phyloP scores from a whole-genome alignment of 2,329 filamentous ascomycete species.

The Didymella exigua region DNA sequence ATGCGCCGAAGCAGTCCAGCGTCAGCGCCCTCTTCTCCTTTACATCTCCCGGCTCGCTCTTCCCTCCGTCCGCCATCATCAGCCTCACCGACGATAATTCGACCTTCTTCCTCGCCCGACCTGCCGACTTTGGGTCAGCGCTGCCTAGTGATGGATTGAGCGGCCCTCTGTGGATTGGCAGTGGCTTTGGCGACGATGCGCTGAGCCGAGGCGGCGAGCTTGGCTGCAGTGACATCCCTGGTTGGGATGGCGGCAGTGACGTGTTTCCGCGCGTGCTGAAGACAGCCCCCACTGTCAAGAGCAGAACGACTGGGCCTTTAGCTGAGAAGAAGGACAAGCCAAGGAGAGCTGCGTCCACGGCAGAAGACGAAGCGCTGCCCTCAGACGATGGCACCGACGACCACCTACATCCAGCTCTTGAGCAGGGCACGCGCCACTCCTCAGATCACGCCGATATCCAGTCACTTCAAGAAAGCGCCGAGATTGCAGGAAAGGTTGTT shows the following conservation, averaged over 20 bases:
- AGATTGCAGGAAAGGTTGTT: slow-evolving; percentile 92
- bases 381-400: slow-evolving; percentile 81
- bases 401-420: slow-evolving; percentile 66
- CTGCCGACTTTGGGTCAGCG: slow-evolving; percentile 87
- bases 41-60: slow-evolving; percentile 76
- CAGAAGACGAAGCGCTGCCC: not conserved
- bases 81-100: slow-evolving; percentile 97
- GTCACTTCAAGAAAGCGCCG: slow-evolving; percentile 85
- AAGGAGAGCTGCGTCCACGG: slow-evolving; percentile 4
- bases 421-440: slow-evolving; percentile 22
- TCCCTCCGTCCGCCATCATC: slow-evolving; percentile 93
- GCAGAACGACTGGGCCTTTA: slow-evolving; percentile 9
- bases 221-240: slow-evolving; percentile 92
- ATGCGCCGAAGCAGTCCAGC: slow-evolving; percentile 37
- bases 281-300: slow-evolving; percentile 9
- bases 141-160: slow-evolving; percentile 78
- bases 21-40: slow-evolving; percentile 55
- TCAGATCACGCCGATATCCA: slow-evolving; percentile 81
- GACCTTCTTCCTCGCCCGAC: slow-evolving; percentile 91
- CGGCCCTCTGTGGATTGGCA: slow-evolving; percentile 91
- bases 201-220: slow-evolving; percentile 78
- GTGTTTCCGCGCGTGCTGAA: slow-evolving; percentile 12
- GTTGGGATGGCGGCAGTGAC: slow-evolving; percentile 69
- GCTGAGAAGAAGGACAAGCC: slow-evolving; percentile 15
- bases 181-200: slow-evolving; percentile 81